Evolutionary conservation across 345 rosid genomes (phyloP).

Genomic region (Dovyalis caffra): DNA sequence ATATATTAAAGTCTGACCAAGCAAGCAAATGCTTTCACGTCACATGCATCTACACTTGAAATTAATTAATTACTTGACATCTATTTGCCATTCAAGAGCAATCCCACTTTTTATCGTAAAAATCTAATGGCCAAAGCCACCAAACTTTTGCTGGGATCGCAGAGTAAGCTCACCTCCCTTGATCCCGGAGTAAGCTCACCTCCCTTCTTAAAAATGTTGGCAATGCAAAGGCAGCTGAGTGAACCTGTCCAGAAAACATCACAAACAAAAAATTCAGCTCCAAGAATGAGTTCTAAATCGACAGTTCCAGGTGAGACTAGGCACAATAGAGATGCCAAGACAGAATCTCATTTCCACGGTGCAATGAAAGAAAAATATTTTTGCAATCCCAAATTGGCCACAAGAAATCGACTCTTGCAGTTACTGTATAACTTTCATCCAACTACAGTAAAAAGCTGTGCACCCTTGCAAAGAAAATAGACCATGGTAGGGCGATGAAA

Average conservation of each 20-base stretch:
- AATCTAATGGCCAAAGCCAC: neutral
- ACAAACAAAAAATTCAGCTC: neutral
- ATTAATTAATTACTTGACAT: neutral
- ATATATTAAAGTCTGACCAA: too few species aligned
- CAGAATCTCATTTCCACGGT: neutral
- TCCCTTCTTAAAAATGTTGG: constrained; percentile 83
- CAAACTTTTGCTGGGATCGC: neutral
- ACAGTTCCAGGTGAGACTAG: too few species aligned
- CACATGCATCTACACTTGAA: neutral
- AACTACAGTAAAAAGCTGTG: too few species aligned
- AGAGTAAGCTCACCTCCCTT: neutral
- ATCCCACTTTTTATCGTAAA: neutral
- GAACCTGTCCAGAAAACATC: constrained; percentile 58
- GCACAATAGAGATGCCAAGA: neutral
- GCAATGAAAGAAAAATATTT: neutral
- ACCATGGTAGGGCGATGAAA: too few species aligned
- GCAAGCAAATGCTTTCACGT: neutral
- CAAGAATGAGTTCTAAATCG: too few species aligned
- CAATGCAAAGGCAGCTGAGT: constrained; percentile 78
- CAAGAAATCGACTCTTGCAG: too few species aligned
- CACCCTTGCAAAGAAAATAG: too few species aligned
- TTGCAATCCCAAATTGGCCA: neutral
- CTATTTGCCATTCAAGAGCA: neutral
- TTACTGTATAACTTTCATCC: too few species aligned
- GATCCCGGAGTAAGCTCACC: constrained; percentile 45